phyloP scores from a whole-genome alignment of 139 green algal species.

The Tetradesmus obliquus region DNA sequence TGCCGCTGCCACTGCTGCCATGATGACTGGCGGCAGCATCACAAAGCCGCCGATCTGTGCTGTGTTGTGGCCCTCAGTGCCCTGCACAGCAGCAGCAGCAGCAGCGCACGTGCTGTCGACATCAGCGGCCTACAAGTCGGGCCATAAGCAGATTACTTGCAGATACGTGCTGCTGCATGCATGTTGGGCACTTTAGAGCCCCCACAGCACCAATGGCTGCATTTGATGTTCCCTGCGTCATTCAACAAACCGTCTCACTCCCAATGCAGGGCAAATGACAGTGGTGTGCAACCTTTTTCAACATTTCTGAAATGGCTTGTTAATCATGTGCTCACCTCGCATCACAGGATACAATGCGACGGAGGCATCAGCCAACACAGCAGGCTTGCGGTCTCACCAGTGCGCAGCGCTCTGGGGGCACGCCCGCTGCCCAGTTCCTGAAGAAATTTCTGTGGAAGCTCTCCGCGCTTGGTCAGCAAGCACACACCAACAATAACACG shows the following conservation, averaged over 20 bases:
- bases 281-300: too few species aligned
- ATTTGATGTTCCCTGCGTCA: background rate
- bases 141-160: background rate
- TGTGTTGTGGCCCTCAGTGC: constrained; percentile 76
- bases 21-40: constrained; percentile 71
- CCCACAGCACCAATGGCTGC: too few species aligned
- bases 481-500: background rate
- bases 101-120: background rate
- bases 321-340: too few species aligned
- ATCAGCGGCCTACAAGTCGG: background rate
- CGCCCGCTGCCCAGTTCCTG: constrained; percentile 62
- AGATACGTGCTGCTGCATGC: background rate
- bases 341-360: too few species aligned
- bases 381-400: constrained; percentile 22
- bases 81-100: background rate
- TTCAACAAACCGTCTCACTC: too few species aligned
- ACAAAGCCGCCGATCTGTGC: constrained; percentile 77
- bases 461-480: constrained; percentile 22
- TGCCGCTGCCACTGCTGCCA: constrained; percentile 34
- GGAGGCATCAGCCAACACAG: too few species aligned
- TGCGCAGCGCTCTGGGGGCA: constrained; percentile 64
- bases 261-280: too few species aligned
- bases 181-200: background rate
- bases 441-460: constrained; percentile 68
- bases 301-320: too few species aligned